Base-by-base conservation (phyloP, 2,329 filamentous ascomycete genomes). In the Fusarium papillatum region DNA sequence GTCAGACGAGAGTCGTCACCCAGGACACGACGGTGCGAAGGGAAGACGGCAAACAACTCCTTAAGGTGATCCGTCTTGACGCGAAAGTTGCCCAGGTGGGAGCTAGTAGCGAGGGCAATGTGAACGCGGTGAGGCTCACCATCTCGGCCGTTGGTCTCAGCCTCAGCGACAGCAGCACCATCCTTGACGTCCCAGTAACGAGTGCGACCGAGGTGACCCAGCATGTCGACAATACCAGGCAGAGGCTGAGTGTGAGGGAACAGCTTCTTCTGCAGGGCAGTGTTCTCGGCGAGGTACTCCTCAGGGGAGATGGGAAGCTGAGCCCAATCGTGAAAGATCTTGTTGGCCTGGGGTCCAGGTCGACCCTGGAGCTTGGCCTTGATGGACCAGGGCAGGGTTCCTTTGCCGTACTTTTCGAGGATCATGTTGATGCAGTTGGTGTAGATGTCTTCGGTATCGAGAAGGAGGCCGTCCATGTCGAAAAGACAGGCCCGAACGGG, bases 381-480 rank as follows among this genome's bases (percentile, higher is more conserved):
- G 86, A 99, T 92, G 72, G 91, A 92, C 97, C 97, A 98, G 1
- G 97, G 96, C n/a, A 98, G 88, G 17, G 87, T 83, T 1, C 95
- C 93, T 62, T 91, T 92, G 80, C 89, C 90, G 84, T 97, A 95
- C 81, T 94, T 92, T 68, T 89, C 88, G 46, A 99, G 92, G 43
- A 98, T 90, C 29, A 91, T 88, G 85, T 99, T 98, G 72, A 95
- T 94, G 84, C 94, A 94, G 31, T 90, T 83, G 0, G 95, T 97
- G 88, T 98, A 98, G 68, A 92, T 84, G 80, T 98, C 97, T 87
- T 98, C 97, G 39, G 95, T 95, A 85, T 98, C 93, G 82, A 99
- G 94, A 24, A 99, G 91, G 41, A 99, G 93, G 72, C 97, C 97
- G 85, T 99, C 97, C 96, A 98, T 98, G 88, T 99, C 97, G 84